Percentiles rank a stretch among this genome's conserved stretches.
Evolutionary conservation across 2,329 filamentous ascomycete species (phyloP).

Genomic region (Dendryphion nanum): DNA sequence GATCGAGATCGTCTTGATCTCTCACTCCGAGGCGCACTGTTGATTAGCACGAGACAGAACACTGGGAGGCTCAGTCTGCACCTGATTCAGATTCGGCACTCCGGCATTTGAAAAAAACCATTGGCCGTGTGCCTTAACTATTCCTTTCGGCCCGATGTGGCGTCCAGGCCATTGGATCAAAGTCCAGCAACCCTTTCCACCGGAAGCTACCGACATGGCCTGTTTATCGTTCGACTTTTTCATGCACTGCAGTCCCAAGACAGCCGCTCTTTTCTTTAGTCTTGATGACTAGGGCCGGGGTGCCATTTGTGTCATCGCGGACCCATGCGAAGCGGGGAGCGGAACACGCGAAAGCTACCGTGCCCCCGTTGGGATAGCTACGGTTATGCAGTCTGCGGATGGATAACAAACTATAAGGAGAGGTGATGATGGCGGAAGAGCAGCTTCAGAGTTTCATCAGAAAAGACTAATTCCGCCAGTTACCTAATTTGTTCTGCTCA

Average conservation of each 20-base stretch:
- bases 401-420: not conserved
- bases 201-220: constrained; percentile 17
- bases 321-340: not conserved
- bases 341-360: not conserved
- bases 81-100: too few relatives aligned
- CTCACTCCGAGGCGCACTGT: too few relatives aligned
- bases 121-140: not conserved
- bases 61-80: too few relatives aligned
- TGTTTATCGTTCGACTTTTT: constrained; percentile 24
- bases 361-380: not conserved
- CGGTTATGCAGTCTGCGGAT: not conserved
- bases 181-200: constrained; percentile 11
- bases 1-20: too few relatives aligned
- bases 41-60: too few relatives aligned
- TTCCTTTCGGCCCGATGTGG: not conserved
- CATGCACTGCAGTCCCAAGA: not conserved
- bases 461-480: not conserved
- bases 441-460: not conserved
- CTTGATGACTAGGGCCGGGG: not conserved
- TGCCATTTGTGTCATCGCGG: not conserved
- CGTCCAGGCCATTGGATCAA: not conserved
- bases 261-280: not conserved
- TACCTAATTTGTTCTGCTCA: not conserved
- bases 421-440: not conserved
- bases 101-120: not conserved